Conservation (phyloP, 2,329 filamentous ascomycete species). For the Fusarium protoensiforme region DNA sequence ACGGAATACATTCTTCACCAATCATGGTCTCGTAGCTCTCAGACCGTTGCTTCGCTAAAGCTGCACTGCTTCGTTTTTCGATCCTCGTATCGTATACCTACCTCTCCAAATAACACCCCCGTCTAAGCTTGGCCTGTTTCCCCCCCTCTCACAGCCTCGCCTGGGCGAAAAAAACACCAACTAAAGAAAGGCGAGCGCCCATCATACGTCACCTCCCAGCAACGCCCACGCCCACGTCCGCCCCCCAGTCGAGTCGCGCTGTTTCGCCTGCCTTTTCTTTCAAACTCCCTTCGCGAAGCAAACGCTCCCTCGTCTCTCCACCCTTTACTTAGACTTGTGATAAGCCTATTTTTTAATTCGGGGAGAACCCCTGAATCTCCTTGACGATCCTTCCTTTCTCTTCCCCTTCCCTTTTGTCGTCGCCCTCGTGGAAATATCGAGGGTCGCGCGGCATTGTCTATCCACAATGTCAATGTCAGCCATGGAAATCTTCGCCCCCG, state of each 20-base stretch:
- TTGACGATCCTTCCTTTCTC: constrained; percentile 27
- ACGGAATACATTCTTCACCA: constrained; percentile 2
- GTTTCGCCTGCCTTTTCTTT: constrained; percentile 13
- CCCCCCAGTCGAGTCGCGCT: constrained; percentile 15
- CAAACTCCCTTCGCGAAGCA: not conserved
- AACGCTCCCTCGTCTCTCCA: constrained; percentile 10
- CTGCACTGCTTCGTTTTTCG: not conserved
- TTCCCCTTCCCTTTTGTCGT: not conserved
- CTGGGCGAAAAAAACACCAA: constrained; percentile 13
- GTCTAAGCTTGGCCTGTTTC: constrained; percentile 14
- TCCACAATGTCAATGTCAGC: constrained; percentile 12
- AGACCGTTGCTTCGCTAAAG: constrained; percentile 12
- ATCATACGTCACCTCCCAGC: constrained; percentile 41
- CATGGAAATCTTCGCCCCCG: constrained; percentile 43
- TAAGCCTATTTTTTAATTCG: not conserved
- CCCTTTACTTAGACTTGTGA: not conserved
- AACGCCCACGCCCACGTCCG: constrained; percentile 15
- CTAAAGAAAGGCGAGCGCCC: constrained; percentile 21
- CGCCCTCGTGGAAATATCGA: not conserved
- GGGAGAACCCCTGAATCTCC: constrained; percentile 27
- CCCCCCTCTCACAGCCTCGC: constrained; percentile 38
- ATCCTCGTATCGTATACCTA: constrained; percentile 10
- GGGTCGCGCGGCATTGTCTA: not conserved
- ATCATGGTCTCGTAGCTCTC: constrained; percentile 25
- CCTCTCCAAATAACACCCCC: not conserved